These are phyloP conservation scores for Fraxinus anomala DNA, from an alignment of 257 asterid species.

Conservation along the genomic window DNA sequence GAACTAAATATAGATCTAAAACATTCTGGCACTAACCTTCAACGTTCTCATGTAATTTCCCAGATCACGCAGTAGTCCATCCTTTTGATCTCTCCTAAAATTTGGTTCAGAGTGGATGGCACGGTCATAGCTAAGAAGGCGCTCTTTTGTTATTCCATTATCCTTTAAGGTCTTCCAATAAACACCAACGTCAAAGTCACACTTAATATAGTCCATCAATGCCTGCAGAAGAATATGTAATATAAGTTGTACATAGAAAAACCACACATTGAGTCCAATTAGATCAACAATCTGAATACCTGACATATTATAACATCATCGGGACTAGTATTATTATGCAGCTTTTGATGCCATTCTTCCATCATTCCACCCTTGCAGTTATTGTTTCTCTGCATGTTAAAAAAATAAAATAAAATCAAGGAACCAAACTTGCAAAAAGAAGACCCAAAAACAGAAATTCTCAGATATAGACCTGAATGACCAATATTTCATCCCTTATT, in stretches of 20 bases:
- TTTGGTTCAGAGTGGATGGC: constrained; percentile 88
- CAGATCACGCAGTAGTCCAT: constrained; percentile 89
- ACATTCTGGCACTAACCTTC: constrained; percentile 55
- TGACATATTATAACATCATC: constrained; percentile 98
- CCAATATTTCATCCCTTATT: constrained; percentile 95
- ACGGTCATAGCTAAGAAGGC: constrained; percentile 98
- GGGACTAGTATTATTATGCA: constrained; percentile 98
- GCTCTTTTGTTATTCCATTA: constrained; percentile 94
- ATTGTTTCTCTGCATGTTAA: constrained; percentile 71
- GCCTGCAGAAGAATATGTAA: constrained; percentile 58
- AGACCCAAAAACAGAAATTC: constrained; percentile 1
- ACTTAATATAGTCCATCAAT: constrained; percentile 75
- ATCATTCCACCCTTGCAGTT: constrained; percentile 94
- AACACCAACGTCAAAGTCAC: constrained; percentile 73
- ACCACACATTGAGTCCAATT: not conserved
- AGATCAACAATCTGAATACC: constrained; percentile 49
- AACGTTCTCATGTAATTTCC: constrained; percentile 89
- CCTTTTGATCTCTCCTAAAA: constrained; percentile 79
- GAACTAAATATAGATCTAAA: not conserved
- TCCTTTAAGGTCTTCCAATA: constrained; percentile 95
- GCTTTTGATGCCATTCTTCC: constrained; percentile 99
- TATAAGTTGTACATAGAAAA: constrained; percentile 2
- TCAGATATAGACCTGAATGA: constrained; percentile 68
- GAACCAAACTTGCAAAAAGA: constrained; percentile 19
- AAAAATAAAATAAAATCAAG: constrained; percentile 9